Evolutionary conservation across 2,329 filamentous ascomycete genomes (phyloP).

Genomic region (Leptographium radiaticola): DNA sequence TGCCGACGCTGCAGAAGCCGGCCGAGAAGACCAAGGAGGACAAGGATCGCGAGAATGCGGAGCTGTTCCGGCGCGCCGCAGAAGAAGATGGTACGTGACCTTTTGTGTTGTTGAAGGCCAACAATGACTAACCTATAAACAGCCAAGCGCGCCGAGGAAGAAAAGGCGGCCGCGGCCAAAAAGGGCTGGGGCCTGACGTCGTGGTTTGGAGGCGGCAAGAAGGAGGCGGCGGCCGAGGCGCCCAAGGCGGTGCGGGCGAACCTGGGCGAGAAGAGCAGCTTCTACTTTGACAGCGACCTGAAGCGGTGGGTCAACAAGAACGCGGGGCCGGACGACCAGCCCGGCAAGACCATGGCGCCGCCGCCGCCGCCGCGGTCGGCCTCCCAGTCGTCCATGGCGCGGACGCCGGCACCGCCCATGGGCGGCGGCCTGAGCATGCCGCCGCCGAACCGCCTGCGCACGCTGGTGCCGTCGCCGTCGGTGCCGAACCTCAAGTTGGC

Average conservation of each 20-base stretch:
- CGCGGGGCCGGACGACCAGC: conserved; percentile 49
- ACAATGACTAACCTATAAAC: background rate
- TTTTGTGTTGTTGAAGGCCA: no score
- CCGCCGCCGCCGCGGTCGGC: conserved; percentile 67
- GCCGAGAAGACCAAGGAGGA: conserved; percentile 50
- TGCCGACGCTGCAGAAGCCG: conserved; percentile 40
- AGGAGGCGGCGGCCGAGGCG: conserved; percentile 46
- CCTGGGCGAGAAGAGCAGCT: conserved; percentile 82
- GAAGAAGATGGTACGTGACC: conserved; percentile 55
- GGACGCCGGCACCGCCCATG: background rate
- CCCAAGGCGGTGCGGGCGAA: conserved; percentile 78
- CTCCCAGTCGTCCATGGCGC: conserved; percentile 39
- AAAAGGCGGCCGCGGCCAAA: conserved; percentile 40
- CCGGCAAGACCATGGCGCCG: conserved; percentile 58
- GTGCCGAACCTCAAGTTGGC: conserved; percentile 10
- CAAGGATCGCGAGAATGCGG: conserved; percentile 67
- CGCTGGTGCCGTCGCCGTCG: conserved; percentile 8
- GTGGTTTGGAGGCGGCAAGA: conserved; percentile 63
- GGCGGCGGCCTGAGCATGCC: conserved; percentile 1
- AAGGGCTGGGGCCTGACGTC: conserved; percentile 71
- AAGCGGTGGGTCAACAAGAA: conserved; percentile 99
- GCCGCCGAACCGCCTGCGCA: conserved; percentile 17
- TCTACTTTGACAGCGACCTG: conserved; percentile 89
- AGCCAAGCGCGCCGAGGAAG: conserved; percentile 49
- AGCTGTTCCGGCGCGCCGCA: conserved; percentile 73